Evolutionary conservation across 2,329 filamentous ascomycete species (phyloP), one percentile per base, ranked within the genome.

Genomic region (Fusarium pseudograminearum): DNA sequence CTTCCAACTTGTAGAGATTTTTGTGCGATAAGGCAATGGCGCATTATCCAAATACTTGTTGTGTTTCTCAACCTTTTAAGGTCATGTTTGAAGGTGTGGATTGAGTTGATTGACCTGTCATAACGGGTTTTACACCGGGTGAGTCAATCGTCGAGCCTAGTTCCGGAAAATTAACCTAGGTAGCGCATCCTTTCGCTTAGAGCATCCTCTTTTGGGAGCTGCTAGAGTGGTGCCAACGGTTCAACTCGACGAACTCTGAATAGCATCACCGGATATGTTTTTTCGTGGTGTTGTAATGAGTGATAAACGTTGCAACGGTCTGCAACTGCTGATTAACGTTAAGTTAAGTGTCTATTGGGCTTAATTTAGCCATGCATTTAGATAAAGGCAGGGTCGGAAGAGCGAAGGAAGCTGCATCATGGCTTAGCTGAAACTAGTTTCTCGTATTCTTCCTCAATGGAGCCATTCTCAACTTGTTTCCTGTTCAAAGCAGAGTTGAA

Each of bases 141-240:
- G 69, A 72, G 69, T 72, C 69, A 72, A 48, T 54, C 7, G 33
- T 26, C 33, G 26, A 53, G 22, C 48, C 63, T 57, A 45, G 62
- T 50, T 28, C 61, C 62, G 61, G 61, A 38, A 30, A 60, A 36
- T 5, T 22, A 34, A 15, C 16, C 31, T 24, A 22, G 38, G 51
- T 26, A 54, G 18, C 24, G 31, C 18, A 36, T 42, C 57, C 47
- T 62, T 30, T 47, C 41, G 57, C 41, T 47, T 36, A 30, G 12
- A 30, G 40, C 7, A 41, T 41, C 15, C 26, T 42, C 16, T 53
- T 38, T 36, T 51, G 22, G 33, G 44, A n/a, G 26, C 12, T 18
- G 16, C 14, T 15, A 14, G 47, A 36, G 33, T 51, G 6, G 18
- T 38, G 20, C 45, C 16, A 24, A 31, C 28, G 22, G 22, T 26